Base-by-base conservation (phyloP, 768 basidiomycete genomes). In the Suillus bovinus region DNA sequence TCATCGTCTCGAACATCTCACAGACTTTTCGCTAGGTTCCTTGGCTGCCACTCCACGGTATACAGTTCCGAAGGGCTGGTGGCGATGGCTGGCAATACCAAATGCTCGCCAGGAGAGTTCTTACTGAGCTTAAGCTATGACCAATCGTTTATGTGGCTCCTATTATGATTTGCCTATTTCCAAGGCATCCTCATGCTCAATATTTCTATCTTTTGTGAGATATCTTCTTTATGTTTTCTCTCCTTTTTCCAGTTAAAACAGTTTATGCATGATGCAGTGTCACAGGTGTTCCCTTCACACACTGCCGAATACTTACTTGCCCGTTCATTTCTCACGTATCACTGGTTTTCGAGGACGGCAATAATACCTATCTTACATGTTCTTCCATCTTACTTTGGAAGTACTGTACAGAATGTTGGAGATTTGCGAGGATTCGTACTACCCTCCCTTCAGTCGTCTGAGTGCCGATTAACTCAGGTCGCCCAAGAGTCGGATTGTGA, bases 71-170 rank as follows among this genome's bases (percentile, higher is more conserved):
- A 54, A 83, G 96, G 64, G 84, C 88, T 1, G 85, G 91, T 31
- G 96, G 96, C 1, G 93, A 96, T 67, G 92, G 90, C 0, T 98
- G 95, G 95, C 94, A 97, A 76, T 98, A 99, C 75, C 94, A 96
- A 73, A 94, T 94, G 92, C 83, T 99, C 44, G 95, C 93, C 27
- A 83, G 92, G 67, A 83, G 92, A 63, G 93, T 94, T 44, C 77
- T 94, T 68, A 94, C 92, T 42, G 93, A 94, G 74, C 82, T 94
- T 72, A 94, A 94, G 77, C 77, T 94, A 81, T 94, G 77, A 85
- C 68, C 55, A 61, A 65, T 33, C 59, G 57, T 29, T 2, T 60
- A 41, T 22, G 22, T 10, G 36, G 7, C 33, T 20, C 5, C 17
- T 9, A 22, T 57, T 59, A 22, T 42, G 63, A 60, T 60, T 53